These are phyloP conservation scores for Pythium rishiriense DNA, from an alignment of 352 stramenopile genomes.

Conservation along the genomic window DNA sequence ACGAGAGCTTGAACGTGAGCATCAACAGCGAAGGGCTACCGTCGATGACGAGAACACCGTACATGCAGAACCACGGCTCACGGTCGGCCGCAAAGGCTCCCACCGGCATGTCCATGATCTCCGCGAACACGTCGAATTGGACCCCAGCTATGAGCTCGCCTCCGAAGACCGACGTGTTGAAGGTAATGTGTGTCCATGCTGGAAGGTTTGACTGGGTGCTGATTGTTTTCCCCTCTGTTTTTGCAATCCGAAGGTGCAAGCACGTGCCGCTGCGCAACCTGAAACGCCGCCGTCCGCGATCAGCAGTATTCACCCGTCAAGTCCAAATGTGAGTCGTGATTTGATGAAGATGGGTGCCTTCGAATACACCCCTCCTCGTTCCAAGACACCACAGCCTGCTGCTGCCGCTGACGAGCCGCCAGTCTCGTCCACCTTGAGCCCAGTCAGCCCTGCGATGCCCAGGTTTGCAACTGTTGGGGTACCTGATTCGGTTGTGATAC, in stretches of 20 bases:
- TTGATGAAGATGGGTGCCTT: constrained; percentile 83
- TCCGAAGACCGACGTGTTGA: constrained; percentile 45
- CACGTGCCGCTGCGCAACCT: constrained; percentile 24
- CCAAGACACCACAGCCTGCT: constrained; percentile 31
- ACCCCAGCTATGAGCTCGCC: constrained; percentile 57
- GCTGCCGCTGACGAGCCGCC: constrained; percentile 14
- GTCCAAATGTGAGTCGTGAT: constrained; percentile 70
- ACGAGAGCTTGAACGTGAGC: constrained; percentile 62
- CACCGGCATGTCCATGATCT: constrained; percentile 38
- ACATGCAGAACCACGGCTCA: constrained; percentile 46
- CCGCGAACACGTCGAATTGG: constrained; percentile 50
- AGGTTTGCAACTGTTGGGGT: constrained; percentile 55
- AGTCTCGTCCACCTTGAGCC: constrained; percentile 29
- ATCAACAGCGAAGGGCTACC: constrained; percentile 65
- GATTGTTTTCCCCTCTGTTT: not conserved
- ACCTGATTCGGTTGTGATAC: constrained; percentile 17
- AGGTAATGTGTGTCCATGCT: constrained; percentile 28
- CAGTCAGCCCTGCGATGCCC: constrained; percentile 47
- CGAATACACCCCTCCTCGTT: constrained; percentile 63
- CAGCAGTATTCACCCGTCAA: constrained; percentile 68
- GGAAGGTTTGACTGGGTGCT: not conserved
- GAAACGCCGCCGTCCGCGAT: constrained; percentile 65
- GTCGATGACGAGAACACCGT: constrained; percentile 64
- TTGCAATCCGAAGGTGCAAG: constrained; percentile 10
- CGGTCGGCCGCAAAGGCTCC: constrained; percentile 31